Evolutionary conservation across 2,329 filamentous ascomycete genomes (phyloP).

Genomic region (Aureobasidium subglaciale): DNA sequence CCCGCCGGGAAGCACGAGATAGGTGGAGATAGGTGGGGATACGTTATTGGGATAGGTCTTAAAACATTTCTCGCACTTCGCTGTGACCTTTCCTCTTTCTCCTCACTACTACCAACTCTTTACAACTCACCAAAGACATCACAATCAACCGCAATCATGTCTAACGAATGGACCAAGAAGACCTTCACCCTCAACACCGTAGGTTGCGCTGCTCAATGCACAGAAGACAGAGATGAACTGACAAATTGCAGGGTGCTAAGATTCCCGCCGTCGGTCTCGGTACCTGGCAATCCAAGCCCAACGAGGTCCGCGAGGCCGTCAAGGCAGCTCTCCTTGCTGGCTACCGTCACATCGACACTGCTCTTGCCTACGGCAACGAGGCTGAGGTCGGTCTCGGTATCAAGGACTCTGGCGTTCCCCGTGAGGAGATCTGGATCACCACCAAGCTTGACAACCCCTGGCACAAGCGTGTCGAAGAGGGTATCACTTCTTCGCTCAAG

Average conservation of each 20-base stretch:
- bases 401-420: conserved; percentile 56
- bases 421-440: conserved; percentile 65
- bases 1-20: background rate
- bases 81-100: background rate
- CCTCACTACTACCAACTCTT: conserved; percentile 3
- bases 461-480: conserved; percentile 62
- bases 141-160: conserved; percentile 19
- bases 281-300: conserved; percentile 69
- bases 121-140: background rate
- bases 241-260: conserved; percentile 62
- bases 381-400: conserved; percentile 65
- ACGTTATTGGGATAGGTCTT: background rate
- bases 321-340: conserved; percentile 40
- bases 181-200: conserved; percentile 51
- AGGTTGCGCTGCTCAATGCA: conserved; percentile 1
- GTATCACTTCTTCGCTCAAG: conserved; percentile 52
- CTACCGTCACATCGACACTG: conserved; percentile 45
- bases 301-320: conserved; percentile 64
- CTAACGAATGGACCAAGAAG: conserved; percentile 32
- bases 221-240: background rate
- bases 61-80: background rate
- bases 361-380: conserved; percentile 73
- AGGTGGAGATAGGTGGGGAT: conserved; percentile 11
- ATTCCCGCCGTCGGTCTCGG: conserved; percentile 71
- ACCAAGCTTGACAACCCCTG: conserved; percentile 79